Conservation (phyloP, 805 yeast species). For the Barnettozyma sucrosica region DNA sequence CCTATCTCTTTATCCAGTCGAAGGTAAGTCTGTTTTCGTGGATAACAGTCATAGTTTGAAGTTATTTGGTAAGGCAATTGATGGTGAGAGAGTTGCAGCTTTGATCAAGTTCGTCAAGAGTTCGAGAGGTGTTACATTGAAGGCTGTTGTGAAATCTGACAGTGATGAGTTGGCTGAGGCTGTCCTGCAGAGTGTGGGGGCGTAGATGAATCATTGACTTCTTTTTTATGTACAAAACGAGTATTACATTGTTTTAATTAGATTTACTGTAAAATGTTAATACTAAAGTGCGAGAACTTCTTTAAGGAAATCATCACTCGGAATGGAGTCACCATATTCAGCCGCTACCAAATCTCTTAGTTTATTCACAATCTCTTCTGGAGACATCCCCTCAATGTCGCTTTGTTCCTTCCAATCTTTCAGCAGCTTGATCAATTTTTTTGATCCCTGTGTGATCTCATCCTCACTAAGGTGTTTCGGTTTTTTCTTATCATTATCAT, state of each 20-base stretch:
- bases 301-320: constrained; percentile 36
- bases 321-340: constrained; percentile 24
- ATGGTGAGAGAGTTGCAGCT: constrained; percentile 42
- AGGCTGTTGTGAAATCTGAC: constrained; percentile 37
- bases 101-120: constrained; percentile 37
- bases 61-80: constrained; percentile 65
- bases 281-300: constrained; percentile 33
- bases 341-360: constrained; percentile 31
- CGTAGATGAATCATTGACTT: background rate
- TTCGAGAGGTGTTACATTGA: constrained; percentile 41
- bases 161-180: constrained; percentile 40
- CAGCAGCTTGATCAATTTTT: constrained; percentile 37
- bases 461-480: constrained; percentile 45
- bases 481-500: constrained; percentile 36
- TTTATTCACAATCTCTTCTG: constrained; percentile 35
- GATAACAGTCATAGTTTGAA: constrained; percentile 62
- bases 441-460: constrained; percentile 52
- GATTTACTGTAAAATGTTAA: background rate
- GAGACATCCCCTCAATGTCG: constrained; percentile 17
- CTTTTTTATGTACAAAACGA: background rate
- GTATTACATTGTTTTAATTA: background rate
- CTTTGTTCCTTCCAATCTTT: constrained; percentile 30
- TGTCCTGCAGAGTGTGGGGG: constrained; percentile 44
- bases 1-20: constrained; percentile 67
- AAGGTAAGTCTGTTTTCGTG: constrained; percentile 51